phyloP scores from a whole-genome alignment of 768 basidiomycete genomes.

The Strobilomyces dryophilus region DNA sequence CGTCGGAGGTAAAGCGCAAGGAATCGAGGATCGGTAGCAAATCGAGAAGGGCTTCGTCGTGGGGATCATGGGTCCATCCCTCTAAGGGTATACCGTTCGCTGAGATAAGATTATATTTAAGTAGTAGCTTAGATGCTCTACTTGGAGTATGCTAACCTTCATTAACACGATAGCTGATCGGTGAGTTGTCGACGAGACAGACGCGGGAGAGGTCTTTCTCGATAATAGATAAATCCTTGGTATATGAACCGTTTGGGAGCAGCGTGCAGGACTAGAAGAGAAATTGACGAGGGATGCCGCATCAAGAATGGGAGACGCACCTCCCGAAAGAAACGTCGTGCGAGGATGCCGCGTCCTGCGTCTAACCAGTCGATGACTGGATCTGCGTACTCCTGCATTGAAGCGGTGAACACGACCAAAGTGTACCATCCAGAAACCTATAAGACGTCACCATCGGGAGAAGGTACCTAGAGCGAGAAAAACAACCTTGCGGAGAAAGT shows the following conservation, averaged over 20 bases:
- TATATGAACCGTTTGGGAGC: conserved; percentile 88
- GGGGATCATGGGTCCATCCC: conserved; percentile 97
- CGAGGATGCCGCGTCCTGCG: conserved; percentile 86
- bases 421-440: conserved; percentile 99
- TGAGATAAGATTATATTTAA: conserved; percentile 29
- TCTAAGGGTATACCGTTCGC: conserved; percentile 99
- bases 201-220: conserved; percentile 90
- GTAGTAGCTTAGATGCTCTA: neutral
- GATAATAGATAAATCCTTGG: conserved; percentile 85
- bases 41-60: conserved; percentile 94
- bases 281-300: neutral
- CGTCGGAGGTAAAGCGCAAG: conserved; percentile 92
- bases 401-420: conserved; percentile 96
- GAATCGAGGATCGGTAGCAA: conserved; percentile 94
- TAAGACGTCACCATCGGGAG: conserved; percentile 5
- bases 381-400: conserved; percentile 99
- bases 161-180: conserved; percentile 86
- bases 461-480: neutral
- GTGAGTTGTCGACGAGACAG: conserved; percentile 95
- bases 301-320: conserved; percentile 40
- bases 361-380: conserved; percentile 99
- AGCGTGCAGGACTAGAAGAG: conserved; percentile 79
- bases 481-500: conserved; percentile 81
- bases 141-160: conserved; percentile 58
- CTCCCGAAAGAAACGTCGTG: conserved; percentile 87